Conservation (phyloP, 2,329 filamentous ascomycete genomes). For the Talaromyces verruculosus region DNA sequence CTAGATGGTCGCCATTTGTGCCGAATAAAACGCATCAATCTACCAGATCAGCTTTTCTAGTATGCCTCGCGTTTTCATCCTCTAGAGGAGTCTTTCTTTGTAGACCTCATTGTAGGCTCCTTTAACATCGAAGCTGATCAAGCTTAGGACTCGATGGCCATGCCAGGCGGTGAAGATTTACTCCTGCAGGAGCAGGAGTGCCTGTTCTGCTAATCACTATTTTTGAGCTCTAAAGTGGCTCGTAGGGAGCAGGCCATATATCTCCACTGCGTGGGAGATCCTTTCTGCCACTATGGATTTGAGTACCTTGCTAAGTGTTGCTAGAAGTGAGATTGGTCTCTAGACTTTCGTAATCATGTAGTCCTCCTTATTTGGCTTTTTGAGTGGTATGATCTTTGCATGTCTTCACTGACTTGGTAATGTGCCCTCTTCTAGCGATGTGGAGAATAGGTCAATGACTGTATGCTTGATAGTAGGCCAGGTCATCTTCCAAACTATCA, state of each 20-base stretch:
- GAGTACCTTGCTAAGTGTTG: background rate
- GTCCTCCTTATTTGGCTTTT: slow-evolving; percentile 26
- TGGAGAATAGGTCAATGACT: background rate
- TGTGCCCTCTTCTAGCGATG: background rate
- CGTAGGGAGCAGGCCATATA: background rate
- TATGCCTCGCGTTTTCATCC: background rate
- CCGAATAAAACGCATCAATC: background rate
- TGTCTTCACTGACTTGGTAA: background rate
- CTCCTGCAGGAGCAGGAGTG: background rate
- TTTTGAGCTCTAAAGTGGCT: background rate
- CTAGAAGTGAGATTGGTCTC: background rate
- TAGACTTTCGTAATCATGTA: background rate
- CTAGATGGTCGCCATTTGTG: background rate
- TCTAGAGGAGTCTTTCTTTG: background rate
- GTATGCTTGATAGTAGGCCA: background rate
- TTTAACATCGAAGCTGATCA: background rate
- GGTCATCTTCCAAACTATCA: background rate
- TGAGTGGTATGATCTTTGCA: slow-evolving; percentile 24
- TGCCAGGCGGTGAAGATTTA: background rate
- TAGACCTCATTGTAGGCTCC: background rate
- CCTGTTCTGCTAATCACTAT: background rate
- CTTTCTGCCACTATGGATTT: slow-evolving; percentile 25
- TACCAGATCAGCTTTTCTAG: background rate
- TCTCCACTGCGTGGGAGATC: background rate
- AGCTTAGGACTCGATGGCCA: background rate